Base-by-base conservation (phyloP, 2,329 filamentous ascomycete genomes). In the Chaetomium sp. region DNA sequence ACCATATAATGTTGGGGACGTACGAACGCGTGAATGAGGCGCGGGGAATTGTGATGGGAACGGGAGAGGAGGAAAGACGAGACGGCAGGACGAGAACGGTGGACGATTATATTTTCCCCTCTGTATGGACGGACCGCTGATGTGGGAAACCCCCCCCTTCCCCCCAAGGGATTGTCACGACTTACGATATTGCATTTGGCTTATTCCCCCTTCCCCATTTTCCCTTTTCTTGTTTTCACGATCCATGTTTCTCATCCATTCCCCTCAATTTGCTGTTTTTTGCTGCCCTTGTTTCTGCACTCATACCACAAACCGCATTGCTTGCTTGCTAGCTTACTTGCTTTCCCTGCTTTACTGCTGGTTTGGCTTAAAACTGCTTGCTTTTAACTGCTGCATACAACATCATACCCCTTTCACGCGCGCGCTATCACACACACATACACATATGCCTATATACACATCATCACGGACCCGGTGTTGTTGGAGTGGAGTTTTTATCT, bases 111-210 rank as follows among this genome's bases (percentile, higher is more conserved):
- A 27, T 27, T 27, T 27, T 27, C 19, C 19, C 19, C 19, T 2
- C 12, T 6, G 11, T 14, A 42, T 42, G 10, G 6, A 11, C 12
- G 12, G 35, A 7, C n/a, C 46, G 33, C 6, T 37, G 47, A 14
- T 37, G 46, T 6, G 6, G 6, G 14, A 6, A 12, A 14, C 12
- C 11, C 6, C 40, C 9, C 37, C 12, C 11, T 11, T 37, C 32
- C 12, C 5, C 37, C 9, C 7, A 35, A 41, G 36, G 40, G 51
- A 36, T 4, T 41, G n/a, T 55, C 41, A 55, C 47, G 53, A 50
- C 6, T 55, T 27, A 55, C 37, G 49, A 51, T 14, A 35, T 50
- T 50, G 53, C 53, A 51, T 51, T 51, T 50, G 27, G 14, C 11
- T 9, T 35, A 37, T 34, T 38, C 19, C 11, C 11, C 36, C 42